Conservation (phyloP, 257 asterid genomes). For the Solanum piurae region DNA sequence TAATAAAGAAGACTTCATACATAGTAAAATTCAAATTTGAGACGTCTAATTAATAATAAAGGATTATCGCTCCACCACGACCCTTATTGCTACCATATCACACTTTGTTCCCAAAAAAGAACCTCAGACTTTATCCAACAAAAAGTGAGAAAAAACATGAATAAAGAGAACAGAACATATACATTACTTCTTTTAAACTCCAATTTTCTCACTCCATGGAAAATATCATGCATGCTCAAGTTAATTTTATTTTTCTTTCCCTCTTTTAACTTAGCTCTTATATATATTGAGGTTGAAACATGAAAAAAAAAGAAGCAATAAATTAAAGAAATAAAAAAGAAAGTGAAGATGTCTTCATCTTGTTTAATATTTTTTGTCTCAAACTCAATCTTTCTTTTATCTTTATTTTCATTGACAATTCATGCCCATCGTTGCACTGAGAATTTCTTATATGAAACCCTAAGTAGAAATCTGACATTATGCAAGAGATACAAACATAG, state of each 20-base stretch:
- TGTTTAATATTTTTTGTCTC: not conserved
- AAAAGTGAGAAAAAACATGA: not conserved
- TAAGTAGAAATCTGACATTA: not conserved
- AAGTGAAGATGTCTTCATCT: not conserved
- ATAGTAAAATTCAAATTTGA: not conserved
- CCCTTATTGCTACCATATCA: not conserved
- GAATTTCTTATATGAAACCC: conserved; percentile 6
- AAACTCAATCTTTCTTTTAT: not conserved
- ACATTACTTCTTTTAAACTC: conserved; percentile 3
- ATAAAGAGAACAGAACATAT: not conserved
- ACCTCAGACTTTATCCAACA: not conserved
- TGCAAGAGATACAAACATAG: conserved; percentile 22
- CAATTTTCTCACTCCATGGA: not conserved
- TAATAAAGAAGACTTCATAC: not conserved
- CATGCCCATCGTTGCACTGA: conserved; percentile 19
- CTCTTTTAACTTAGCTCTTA: not conserved
- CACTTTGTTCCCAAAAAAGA: not conserved
- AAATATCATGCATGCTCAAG: not conserved
- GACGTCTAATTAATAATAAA: not conserved
- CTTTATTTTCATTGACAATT: not conserved
- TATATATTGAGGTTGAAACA: not conserved
- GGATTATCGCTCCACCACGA: not conserved
- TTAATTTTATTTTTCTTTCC: not conserved
- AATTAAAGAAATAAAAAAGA: not conserved
- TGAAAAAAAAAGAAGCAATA: not conserved